Base-by-base conservation (phyloP, 129 eudicot genomes). In the Tanacetum coccineum region DNA sequence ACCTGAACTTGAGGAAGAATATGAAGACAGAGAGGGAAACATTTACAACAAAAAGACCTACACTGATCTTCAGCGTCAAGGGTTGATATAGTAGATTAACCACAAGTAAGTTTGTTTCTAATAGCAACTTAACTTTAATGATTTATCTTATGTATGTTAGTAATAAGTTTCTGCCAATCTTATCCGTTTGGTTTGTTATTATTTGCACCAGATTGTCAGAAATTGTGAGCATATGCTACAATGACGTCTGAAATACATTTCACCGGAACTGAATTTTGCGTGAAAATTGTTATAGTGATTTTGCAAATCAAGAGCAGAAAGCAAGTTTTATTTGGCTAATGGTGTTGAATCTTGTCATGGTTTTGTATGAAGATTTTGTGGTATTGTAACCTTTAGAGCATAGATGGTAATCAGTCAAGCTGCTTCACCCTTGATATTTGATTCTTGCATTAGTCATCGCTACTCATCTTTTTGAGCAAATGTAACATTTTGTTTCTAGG, bases 1-100 rank as follows among this genome's bases (percentile, higher is more conserved):
- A 49, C 95, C 91, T 4, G 91, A 87, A 2, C 95, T 87, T 70
- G 95, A 87, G 76, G 95, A 87, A 79, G 95, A 87, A 74, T 87
- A 87, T 51, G 91, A 87, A 84, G 91, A 87, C 40, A 74, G 60
- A 61, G 95, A 87, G 76, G 91, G 88, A 9, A 87, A 87, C 77
- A 87, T 87, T 40, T 87, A 87, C 59, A 84, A 84, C 74, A 87
- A 84, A 76, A 87, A 54, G 59, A 20, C 59, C 3, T 53, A 53
- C 59, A n/a, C 59, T 18, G 59, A 53, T 53, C 59, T 53, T 18
- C 59, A 53, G 9, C 59, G 59, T 18, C 59, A 53, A 53, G 59
- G 59, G 11, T 53, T 53, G 59, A 53, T 53, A 53, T 53, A 18
- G 19, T 53, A n/a, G 15, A 48, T 48, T 13, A 11, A 11, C 11